Evolutionary conservation across 306 rosid genomes (phyloP).

Genomic region (Vigna unguiculata): DNA sequence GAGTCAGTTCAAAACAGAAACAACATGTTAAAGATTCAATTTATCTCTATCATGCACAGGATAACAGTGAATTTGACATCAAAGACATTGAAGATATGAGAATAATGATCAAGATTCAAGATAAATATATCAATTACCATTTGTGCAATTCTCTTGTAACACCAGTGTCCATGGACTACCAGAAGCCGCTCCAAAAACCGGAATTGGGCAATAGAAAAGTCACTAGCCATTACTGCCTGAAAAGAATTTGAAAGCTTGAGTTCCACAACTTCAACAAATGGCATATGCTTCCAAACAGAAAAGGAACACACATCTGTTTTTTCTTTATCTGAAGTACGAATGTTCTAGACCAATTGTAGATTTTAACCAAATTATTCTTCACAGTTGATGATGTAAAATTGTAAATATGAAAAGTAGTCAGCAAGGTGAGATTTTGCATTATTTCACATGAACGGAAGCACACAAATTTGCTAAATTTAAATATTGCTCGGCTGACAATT

Average conservation of each 20-base stretch:
- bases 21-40: conserved; percentile 19
- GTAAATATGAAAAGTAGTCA: conserved; percentile 32
- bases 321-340: conserved; percentile 30
- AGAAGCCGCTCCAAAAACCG: conserved; percentile 95
- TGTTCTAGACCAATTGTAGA: conserved; percentile 17
- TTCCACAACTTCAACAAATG: conserved; percentile 34
- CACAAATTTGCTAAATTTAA: conserved; percentile 4
- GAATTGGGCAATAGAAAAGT: conserved; percentile 91
- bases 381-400: neutral
- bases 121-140: conserved; percentile 67
- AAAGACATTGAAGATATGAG: conserved; percentile 25
- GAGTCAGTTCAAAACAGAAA: conserved; percentile 7
- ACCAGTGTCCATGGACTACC: conserved; percentile 99
- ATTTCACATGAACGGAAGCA: conserved; percentile 39
- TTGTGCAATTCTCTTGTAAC: conserved; percentile 99
- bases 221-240: conserved; percentile 99
- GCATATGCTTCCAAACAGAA: conserved; percentile 38
- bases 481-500: conserved; percentile 28
- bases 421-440: conserved; percentile 15
- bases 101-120: conserved; percentile 36
- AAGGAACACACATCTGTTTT: neutral
- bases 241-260: conserved; percentile 47
- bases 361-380: conserved; percentile 6
- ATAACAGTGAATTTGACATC: neutral
- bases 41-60: conserved; percentile 12